Evolutionary conservation across 306 rosid species (phyloP).

Genomic region (Rosa persica): DNA sequence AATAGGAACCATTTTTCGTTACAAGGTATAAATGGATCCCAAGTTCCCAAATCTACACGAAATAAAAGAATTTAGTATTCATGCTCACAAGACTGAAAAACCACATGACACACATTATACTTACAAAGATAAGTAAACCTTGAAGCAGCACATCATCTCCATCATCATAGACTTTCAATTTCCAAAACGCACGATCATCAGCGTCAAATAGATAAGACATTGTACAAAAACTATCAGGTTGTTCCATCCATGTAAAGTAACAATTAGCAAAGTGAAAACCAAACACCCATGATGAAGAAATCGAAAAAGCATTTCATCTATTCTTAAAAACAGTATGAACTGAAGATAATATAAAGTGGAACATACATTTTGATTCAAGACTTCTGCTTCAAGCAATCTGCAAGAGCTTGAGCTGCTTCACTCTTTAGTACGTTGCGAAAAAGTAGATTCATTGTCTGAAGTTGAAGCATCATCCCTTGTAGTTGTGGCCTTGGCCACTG

Average conservation of each 20-base stretch:
- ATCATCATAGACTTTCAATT: constrained; percentile 14
- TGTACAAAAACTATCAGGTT: constrained; percentile 32
- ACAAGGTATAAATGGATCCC: constrained; percentile 17
- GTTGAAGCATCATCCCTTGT: no score
- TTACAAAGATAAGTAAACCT: constrained; percentile 24
- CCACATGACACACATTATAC: not conserved
- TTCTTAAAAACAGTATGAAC: no score
- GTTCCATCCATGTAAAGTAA: constrained; percentile 17
- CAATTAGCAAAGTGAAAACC: not conserved
- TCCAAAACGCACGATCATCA: constrained; percentile 23
- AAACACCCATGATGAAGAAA: not conserved
- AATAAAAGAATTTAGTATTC: not conserved
- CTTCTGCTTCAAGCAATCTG: constrained; percentile 41
- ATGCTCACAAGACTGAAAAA: not conserved
- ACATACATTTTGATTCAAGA: constrained; percentile 45
- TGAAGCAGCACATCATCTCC: constrained; percentile 31
- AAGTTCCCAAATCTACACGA: constrained; percentile 20
- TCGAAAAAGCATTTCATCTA: not conserved
- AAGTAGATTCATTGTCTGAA: not conserved
- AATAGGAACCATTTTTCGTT: constrained; percentile 14
- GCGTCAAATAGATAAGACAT: constrained; percentile 18
- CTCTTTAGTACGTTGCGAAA: constrained; percentile 35
- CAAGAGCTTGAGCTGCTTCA: constrained; percentile 50
- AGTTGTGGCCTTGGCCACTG: no score
- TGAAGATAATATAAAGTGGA: not conserved